Conservation (phyloP, 345 rosid species). For the Dipteronia sinensis region DNA sequence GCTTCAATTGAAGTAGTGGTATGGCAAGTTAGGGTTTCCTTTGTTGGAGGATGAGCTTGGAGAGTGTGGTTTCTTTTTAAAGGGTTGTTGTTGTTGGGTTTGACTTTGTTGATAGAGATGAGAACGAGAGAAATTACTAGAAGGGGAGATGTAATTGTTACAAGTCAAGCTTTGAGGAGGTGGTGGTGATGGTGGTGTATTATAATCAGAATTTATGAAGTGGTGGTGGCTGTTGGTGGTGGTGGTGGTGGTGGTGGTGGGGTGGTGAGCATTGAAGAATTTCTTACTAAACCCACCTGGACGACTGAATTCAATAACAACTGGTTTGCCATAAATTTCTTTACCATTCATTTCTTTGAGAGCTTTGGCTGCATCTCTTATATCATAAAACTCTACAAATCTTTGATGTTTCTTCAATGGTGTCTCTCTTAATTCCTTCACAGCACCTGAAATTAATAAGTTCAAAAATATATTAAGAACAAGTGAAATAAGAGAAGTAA, state of each 20-base stretch:
- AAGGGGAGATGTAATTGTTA: slow-evolving; percentile 2
- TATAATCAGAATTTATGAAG: slow-evolving; percentile 25
- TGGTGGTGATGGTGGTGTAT: slow-evolving; percentile 14
- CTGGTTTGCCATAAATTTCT: slow-evolving; percentile 53
- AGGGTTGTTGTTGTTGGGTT: slow-evolving; percentile 10
- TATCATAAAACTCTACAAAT: slow-evolving; percentile 83
- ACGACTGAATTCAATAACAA: slow-evolving; percentile 77
- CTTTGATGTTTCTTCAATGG: slow-evolving; percentile 83
- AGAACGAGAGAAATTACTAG: slow-evolving; percentile 19
- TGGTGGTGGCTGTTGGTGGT: slow-evolving; percentile 7
- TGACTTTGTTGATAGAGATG: not conserved
- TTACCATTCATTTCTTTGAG: slow-evolving; percentile 69
- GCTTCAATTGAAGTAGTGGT: slow-evolving; percentile 19
- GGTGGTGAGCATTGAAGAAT: slow-evolving; percentile 40
- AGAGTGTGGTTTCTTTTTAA: slow-evolving; percentile 16
- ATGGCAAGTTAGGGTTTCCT: slow-evolving; percentile 32
- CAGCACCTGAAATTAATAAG: slow-evolving; percentile 44
- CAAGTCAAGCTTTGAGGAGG: not conserved
- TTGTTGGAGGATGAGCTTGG: slow-evolving; percentile 2
- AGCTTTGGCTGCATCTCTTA: slow-evolving; percentile 82
- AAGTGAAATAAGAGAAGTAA: too few species aligned
- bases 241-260: slow-evolving; percentile 1
- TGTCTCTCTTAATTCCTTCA: slow-evolving; percentile 87
- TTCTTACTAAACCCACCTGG: slow-evolving; percentile 76
- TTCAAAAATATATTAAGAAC: not conserved